Base-by-base conservation (phyloP, 306 rosid species). In the Fragaria nilgerrensis region DNA sequence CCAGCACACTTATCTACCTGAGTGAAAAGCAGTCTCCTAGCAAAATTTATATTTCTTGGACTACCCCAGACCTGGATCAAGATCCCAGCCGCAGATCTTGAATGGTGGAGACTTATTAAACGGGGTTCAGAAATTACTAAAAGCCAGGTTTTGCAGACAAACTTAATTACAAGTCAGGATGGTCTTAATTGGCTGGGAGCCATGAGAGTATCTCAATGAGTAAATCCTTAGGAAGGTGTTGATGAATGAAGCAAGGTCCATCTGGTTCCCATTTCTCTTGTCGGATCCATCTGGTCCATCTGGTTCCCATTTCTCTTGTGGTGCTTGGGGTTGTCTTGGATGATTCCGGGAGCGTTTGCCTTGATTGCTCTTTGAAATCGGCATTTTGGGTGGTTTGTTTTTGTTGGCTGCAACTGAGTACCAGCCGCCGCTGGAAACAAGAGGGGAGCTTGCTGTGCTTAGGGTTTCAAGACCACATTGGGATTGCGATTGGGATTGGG, bases 131-230 rank as follows among this genome's bases (percentile, higher is more conserved):
- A 77, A 62, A 76, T 67, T 25, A 68, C 25, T 25, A 20, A 64
- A 62, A 15, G 32, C 80, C 80, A 77, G 7, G 64, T 3, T 53
- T 48, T 53, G 39, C 75, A 77, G 10, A 55, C 75, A 43, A 67
- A 77, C 49, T 67, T n/a, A n/a, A n/a, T n/a, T 77, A 41, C 68
- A 77, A 19, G 7, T 20, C 69, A 55, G 44, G 80, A 77, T 48
- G 63, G 68, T 39, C 23, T 41, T n/a, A n/a, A n/a, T n/a, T 10
- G 16, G 68, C 22, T n/a, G 75, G 48, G 6, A 77, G 56, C 47
- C 75, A 37, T 41, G 80, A 77, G 34, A 77, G 75, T 19, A 77
- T 77, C 22, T 77, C 80, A 5, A 55, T 27, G 48, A 68, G 9
- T 19, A 71, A 9, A 16, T 56, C 45, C 25, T 4, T 9, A 9